These are phyloP conservation scores for Cinchona pubescens DNA, from an alignment of 257 asterid genomes.

Conservation along the genomic window DNA sequence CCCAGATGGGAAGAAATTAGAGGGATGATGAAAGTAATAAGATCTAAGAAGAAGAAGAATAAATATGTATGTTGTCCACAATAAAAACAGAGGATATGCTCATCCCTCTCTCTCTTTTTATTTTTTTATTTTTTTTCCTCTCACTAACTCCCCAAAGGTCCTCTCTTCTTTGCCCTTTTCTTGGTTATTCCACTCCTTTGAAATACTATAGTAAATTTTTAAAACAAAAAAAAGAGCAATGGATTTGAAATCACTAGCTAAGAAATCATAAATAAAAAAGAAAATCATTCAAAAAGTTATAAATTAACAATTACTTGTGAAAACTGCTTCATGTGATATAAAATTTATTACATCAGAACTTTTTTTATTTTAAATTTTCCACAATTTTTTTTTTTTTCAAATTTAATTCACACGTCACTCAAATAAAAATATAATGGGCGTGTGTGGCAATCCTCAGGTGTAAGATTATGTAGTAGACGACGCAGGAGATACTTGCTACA, in stretches of 20 bases:
- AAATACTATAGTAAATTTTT: no score
- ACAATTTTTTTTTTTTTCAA: no score
- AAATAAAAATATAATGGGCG: constrained; percentile 19
- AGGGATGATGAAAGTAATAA: constrained; percentile 48
- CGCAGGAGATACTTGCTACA: no score
- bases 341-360: no score
- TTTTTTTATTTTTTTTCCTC: constrained; percentile 33
- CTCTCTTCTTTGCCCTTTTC: constrained; percentile 41
- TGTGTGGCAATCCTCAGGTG: constrained; percentile 50
- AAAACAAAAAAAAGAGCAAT: constrained; percentile 32
- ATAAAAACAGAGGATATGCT: constrained; percentile 61
- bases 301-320: no score
- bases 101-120: constrained; percentile 48
- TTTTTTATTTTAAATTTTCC: no score
- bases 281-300: no score
- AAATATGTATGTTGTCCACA: constrained; percentile 32
- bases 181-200: constrained; percentile 59
- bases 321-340: no score
- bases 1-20: constrained; percentile 32
- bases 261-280: no score
- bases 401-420: no score
- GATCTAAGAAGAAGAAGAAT: constrained; percentile 68
- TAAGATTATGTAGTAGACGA: constrained; percentile 49
- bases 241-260: constrained; percentile 51
- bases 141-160: constrained; percentile 42